These are phyloP conservation scores for Colletotrichum chlorophyti DNA, from an alignment of 2,329 filamentous ascomycete genomes.

Conservation along the genomic window DNA sequence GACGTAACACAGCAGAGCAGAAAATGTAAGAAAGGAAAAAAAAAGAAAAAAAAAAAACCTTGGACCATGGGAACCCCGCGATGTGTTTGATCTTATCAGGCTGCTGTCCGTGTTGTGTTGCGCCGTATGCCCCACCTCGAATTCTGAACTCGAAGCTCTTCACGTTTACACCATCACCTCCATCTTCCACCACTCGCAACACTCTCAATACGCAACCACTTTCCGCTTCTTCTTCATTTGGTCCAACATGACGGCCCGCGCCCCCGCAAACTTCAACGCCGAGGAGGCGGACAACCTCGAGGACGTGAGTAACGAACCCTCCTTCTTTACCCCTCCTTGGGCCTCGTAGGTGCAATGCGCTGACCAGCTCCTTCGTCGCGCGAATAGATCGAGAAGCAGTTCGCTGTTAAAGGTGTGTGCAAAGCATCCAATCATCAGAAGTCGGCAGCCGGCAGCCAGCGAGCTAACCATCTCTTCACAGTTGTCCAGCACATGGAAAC, in stretches of 20 bases:
- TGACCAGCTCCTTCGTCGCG: not conserved
- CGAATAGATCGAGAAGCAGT: constrained; percentile 94
- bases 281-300: constrained; percentile 62
- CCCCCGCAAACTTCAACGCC: constrained; percentile 66
- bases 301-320: constrained; percentile 51
- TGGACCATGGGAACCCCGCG: too few relatives aligned
- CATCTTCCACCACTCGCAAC: not conserved
- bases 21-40: not conserved
- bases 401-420: constrained; percentile 85
- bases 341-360: not conserved
- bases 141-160: not conserved
- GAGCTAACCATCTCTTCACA: constrained; percentile 30
- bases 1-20: not conserved
- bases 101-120: too few relatives aligned
- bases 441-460: too few relatives aligned
- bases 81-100: constrained; percentile 3
- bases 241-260: constrained; percentile 16
- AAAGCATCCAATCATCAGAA: not conserved
- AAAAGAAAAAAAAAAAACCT: constrained; percentile 10
- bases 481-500: constrained; percentile 96
- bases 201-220: not conserved
- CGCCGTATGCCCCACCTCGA: constrained; percentile 15
- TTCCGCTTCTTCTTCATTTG: not conserved
- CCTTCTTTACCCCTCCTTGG: not conserved
- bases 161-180: not conserved